These are phyloP conservation scores for Dioscorea zingiberensis DNA, from an alignment of 106 monocot genomes.

Conservation along the genomic window DNA sequence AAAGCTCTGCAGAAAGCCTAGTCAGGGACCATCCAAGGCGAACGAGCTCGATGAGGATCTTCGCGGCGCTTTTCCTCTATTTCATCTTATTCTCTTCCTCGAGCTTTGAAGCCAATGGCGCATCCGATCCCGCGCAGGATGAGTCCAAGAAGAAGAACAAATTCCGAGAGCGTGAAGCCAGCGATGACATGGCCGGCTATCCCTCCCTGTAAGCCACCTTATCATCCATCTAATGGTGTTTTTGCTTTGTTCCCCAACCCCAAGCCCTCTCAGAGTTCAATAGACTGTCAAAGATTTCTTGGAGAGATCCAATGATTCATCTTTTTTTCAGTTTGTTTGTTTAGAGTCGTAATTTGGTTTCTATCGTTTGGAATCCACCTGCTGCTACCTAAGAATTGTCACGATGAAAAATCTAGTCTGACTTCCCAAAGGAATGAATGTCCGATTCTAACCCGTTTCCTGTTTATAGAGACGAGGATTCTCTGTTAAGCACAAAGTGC, in stretches of 20 bases:
- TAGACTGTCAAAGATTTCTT: neutral
- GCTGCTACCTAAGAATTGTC: too few relatives aligned
- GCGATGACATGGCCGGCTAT: slow-evolving; percentile 76
- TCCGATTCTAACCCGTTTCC: neutral
- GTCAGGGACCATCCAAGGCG: too few relatives aligned
- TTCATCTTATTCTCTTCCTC: slow-evolving; percentile 1
- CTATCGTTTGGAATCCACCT: neutral
- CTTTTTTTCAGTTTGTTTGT: neutral
- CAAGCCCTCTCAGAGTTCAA: neutral
- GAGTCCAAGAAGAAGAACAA: slow-evolving; percentile 61
- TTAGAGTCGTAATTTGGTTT: too few relatives aligned
- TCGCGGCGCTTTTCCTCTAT: slow-evolving; percentile 9
- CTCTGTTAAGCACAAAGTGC: slow-evolving; percentile 75
- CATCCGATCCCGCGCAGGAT: slow-evolving; percentile 18
- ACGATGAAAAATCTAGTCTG: too few relatives aligned
- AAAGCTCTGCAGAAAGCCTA: too few relatives aligned
- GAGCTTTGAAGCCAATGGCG: slow-evolving; percentile 11
- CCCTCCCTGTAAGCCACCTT: slow-evolving; percentile 46
- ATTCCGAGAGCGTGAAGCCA: slow-evolving; percentile 78
- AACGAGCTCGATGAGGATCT: slow-evolving; percentile 11
- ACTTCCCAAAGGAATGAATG: neutral
- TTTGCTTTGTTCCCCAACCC: neutral
- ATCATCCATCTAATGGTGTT: neutral
- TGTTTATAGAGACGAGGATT: slow-evolving; percentile 78
- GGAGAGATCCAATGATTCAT: neutral